Conservation (phyloP, 2,329 filamentous ascomycete genomes). For the Phialocephala sp. region DNA sequence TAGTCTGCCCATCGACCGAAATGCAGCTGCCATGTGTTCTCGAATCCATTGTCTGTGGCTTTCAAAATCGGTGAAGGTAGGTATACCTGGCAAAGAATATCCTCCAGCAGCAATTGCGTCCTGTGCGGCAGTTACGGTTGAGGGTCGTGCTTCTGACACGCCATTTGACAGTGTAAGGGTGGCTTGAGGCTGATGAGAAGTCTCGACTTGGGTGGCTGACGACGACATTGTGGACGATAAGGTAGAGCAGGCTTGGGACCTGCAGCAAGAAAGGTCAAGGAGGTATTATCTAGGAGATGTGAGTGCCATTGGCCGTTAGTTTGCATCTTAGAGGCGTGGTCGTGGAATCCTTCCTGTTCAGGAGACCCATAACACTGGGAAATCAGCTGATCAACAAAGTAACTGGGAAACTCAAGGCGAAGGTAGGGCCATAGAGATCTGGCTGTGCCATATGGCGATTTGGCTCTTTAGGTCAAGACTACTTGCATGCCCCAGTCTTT, state of each 20-base stretch:
- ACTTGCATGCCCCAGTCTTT: conserved; percentile 26
- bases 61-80: conserved; percentile 9
- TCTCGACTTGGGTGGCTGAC: conserved; percentile 9
- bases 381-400: not conserved
- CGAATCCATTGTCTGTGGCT: conserved; percentile 15
- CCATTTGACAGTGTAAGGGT: not conserved
- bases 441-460: too few relatives aligned
- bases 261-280: not conserved
- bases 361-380: not conserved
- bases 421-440: too few relatives aligned
- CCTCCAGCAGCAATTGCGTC: conserved; percentile 1
- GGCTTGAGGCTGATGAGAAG: not conserved
- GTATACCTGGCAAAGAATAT: conserved; percentile 6
- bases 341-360: conserved; percentile 15
- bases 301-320: not conserved
- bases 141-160: not conserved
- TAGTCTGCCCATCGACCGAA: conserved; percentile 4
- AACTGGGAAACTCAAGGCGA: too few relatives aligned
- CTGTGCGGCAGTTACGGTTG: not conserved
- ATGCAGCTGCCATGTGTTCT: conserved; percentile 14
- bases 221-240: conserved; percentile 1
- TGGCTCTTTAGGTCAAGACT: conserved; percentile 23
- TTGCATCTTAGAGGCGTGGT: not conserved
- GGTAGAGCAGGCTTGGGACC: not conserved
- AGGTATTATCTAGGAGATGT: not conserved